These are phyloP conservation scores for Dictyostelium intermedium DNA, from an alignment of 78 protist genomes.

Conservation along the genomic window DNA sequence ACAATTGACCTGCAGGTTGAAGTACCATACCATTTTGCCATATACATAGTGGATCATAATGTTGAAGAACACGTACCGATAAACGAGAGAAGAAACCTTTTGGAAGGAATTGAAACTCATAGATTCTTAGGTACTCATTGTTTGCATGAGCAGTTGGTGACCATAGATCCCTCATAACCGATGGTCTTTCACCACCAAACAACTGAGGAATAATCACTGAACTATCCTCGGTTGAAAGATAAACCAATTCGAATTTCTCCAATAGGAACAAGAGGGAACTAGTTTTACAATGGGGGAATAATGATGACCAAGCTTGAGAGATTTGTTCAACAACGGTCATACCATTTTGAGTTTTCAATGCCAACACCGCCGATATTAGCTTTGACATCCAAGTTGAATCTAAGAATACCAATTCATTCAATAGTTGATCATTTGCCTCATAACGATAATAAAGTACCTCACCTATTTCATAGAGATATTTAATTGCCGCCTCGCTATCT, in stretches of 20 bases:
- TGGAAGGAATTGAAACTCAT: conserved; percentile 65
- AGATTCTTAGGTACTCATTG: conserved; percentile 5
- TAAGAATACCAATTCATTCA: conserved; percentile 36
- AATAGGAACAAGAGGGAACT: neutral
- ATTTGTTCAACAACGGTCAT: neutral
- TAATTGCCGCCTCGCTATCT: conserved; percentile 39
- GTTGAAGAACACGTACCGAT: conserved; percentile 43
- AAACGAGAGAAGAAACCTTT: conserved; percentile 64
- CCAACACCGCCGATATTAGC: neutral
- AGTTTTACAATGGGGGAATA: neutral
- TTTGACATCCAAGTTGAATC: conserved; percentile 48
- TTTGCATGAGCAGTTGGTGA: conserved; percentile 18
- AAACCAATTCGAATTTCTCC: conserved; percentile 48
- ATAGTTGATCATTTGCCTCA: conserved; percentile 29
- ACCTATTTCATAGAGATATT: conserved; percentile 33
- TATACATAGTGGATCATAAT: conserved; percentile 58
- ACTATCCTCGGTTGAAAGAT: neutral
- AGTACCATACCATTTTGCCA: conserved; percentile 68
- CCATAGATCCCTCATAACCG: conserved; percentile 36
- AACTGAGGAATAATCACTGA: conserved; percentile 36
- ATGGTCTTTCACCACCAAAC: conserved; percentile 52
- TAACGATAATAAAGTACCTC: conserved; percentile 11
- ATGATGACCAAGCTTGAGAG: neutral
- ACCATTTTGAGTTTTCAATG: conserved; percentile 64
- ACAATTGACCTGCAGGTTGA: conserved; percentile 46